Percentiles rank a stretch among this genome's conserved stretches.
phyloP scores from a whole-genome alignment of 495 filamentous ascomycete species.

The Clohesyomyces aquaticus region DNA sequence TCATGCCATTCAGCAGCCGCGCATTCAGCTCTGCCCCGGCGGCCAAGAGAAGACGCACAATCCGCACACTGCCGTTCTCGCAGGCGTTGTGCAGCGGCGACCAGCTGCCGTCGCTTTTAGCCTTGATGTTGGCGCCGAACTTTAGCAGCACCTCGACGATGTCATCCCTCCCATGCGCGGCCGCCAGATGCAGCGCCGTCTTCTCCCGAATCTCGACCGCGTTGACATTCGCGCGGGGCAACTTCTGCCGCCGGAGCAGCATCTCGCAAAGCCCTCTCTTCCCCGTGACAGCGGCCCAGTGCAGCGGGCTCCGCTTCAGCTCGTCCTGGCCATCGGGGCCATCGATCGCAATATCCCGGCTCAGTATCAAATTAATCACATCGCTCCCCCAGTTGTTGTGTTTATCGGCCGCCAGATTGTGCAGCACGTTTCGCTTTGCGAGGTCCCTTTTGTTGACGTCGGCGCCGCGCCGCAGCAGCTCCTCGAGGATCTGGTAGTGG shows the following conservation, averaged over 20 bases:
- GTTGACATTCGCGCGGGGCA: constrained; percentile 53
- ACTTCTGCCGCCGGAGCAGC: constrained; percentile 54
- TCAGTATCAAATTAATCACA: constrained; percentile 53
- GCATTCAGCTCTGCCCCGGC: constrained; percentile 59
- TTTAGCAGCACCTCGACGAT: constrained; percentile 61
- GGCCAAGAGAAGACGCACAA: constrained; percentile 55
- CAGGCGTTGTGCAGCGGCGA: constrained; percentile 68
- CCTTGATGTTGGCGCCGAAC: constrained; percentile 58
- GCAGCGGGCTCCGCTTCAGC: constrained; percentile 61
- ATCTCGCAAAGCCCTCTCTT: constrained; percentile 59
- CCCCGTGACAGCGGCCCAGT: constrained; percentile 67
- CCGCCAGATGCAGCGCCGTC: constrained; percentile 64
- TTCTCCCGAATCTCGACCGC: constrained; percentile 62
- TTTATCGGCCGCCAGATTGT: constrained; percentile 63
- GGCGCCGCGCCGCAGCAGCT: constrained; percentile 55
- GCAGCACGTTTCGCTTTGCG: constrained; percentile 53
- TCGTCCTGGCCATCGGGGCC: constrained; percentile 49
- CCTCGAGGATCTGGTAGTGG: constrained; percentile 54
- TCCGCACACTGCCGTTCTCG: constrained; percentile 57
- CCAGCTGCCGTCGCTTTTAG: constrained; percentile 64
- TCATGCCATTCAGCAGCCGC: constrained; percentile 38
- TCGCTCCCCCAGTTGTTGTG: constrained; percentile 57
- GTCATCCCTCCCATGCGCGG: constrained; percentile 56
- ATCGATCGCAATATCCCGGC: constrained; percentile 52
- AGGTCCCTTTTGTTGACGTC: constrained; percentile 52